Conservation (phyloP, 108 stramenopile species). For the Nitzschia putrida region DNA sequence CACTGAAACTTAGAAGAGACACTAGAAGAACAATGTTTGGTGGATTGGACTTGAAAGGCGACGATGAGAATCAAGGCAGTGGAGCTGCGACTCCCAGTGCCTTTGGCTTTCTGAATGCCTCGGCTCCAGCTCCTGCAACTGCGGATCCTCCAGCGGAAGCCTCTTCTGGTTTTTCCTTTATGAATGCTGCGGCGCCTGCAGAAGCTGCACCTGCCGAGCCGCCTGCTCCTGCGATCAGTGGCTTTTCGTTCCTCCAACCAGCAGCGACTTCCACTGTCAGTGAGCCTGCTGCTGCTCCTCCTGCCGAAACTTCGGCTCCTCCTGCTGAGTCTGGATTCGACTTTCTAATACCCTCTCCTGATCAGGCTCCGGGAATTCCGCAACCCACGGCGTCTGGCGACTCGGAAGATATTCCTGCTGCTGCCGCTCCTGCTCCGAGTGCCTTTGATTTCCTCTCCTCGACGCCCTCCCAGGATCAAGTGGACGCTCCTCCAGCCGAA, state of each 20-base stretch:
- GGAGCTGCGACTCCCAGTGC: slow-evolving; percentile 18
- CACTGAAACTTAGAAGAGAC: too few species aligned
- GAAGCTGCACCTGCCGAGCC: not conserved
- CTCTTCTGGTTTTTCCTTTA: slow-evolving; percentile 24
- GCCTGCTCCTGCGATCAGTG: slow-evolving; percentile 30
- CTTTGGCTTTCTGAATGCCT: slow-evolving; percentile 38
- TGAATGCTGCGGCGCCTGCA: slow-evolving; percentile 26
- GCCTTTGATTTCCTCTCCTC: slow-evolving; percentile 25
- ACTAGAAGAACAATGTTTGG: too few species aligned
- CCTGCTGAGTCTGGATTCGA: slow-evolving; percentile 41
- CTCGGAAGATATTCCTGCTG: not conserved
- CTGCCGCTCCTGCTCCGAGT: slow-evolving; percentile 9
- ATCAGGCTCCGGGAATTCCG: slow-evolving; percentile 7
- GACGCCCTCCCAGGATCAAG: not conserved
- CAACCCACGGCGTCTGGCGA: slow-evolving; percentile 11
- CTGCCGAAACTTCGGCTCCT: slow-evolving; percentile 14
- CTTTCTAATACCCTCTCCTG: slow-evolving; percentile 36
- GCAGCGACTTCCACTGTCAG: slow-evolving; percentile 10
- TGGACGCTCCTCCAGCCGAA: slow-evolving; percentile 5
- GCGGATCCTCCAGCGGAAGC: slow-evolving; percentile 2
- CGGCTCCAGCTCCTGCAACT: slow-evolving; percentile 16
- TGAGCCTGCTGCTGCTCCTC: slow-evolving; percentile 11
- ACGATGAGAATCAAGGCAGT: slow-evolving; percentile 18
- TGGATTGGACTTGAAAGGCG: slow-evolving; percentile 63
- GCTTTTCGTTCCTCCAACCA: slow-evolving; percentile 52